Evolutionary conservation across 768 basidiomycete species (phyloP), one percentile per base, ranked within the genome.

Genomic region (Tylopilus intermedius): DNA sequence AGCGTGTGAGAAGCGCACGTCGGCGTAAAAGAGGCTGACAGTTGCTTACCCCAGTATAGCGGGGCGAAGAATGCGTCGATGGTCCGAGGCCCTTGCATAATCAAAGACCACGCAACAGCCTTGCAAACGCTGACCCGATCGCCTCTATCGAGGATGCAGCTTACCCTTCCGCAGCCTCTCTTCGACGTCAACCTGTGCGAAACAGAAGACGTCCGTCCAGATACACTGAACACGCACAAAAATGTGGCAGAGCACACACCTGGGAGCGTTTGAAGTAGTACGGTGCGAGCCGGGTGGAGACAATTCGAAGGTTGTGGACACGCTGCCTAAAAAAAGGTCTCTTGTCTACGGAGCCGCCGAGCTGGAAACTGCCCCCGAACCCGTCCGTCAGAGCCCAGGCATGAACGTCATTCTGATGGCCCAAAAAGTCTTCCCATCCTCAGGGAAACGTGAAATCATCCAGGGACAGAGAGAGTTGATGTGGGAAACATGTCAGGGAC

Each of bases 1-100:
- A 7, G 18, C 11, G 7, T 8, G 26, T 35, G 24, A 50, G 41
- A 32, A 21, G 18, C 32, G 35, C 3, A 8, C n/a, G 29, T 8
- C 3, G 21, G 29, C 15, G 5, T 6, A 35, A 10, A 14, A 15
- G 35, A 15, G 40, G 14, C 2, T 5, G 24, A 35, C 24, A n/a
- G 35, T 45, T 3, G 40, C 42, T 24, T n/a, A 55, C 49, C 54
- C 49, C 49, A 50, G 13, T 35, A 55, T 30, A 46, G 8, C 45
- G 47, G 33, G 29, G 18, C 33, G 33, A 13, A 33, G 33, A 33
- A 14, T 33, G 10, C 5, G 8, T n/a, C 9, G 21, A 21, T 14
- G 27, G 2, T 4, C 27, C 6, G 10, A 5, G 30, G 30, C 30
- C 30, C 7, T 10, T 30, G 2, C 18, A 32, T 45, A 15, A 30